Evolutionary conservation across 176 grass and related monocot species (phyloP).

Genomic region (Coix lacrymajobi): DNA sequence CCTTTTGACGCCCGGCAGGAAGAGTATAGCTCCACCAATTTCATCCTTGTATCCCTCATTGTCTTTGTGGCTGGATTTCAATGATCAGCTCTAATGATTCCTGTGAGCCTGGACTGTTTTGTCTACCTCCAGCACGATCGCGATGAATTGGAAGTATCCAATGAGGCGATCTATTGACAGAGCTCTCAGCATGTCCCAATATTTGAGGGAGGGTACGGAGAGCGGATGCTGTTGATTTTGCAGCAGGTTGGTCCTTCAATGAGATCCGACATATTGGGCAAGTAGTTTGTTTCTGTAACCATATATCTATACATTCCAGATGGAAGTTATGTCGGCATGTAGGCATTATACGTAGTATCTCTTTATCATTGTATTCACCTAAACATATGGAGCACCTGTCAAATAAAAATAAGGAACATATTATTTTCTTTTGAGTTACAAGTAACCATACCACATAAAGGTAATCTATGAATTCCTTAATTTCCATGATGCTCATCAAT

Average conservation of each 20-base stretch:
- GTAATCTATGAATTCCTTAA: not conserved
- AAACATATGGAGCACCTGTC: slow-evolving; percentile 93
- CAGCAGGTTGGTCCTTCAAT: slow-evolving; percentile 47
- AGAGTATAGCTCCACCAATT: not conserved
- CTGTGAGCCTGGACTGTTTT: slow-evolving; percentile 35
- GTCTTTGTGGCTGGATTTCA: slow-evolving; percentile 36
- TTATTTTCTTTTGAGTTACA: not conserved
- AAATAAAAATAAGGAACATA: slow-evolving; percentile 9
- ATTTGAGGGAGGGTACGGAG: slow-evolving; percentile 33
- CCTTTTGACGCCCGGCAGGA: not conserved
- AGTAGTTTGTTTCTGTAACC: slow-evolving; percentile 82
- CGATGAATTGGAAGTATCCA: slow-evolving; percentile 56
- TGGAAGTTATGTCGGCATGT: slow-evolving; percentile 80
- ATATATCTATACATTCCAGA: slow-evolving; percentile 82
- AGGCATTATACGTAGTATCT: slow-evolving; percentile 86
- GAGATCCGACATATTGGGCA: slow-evolving; percentile 91
- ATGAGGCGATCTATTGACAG: slow-evolving; percentile 41
- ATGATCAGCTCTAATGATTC: slow-evolving; percentile 54
- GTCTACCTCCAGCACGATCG: slow-evolving; percentile 35
- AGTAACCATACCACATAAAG: not conserved
- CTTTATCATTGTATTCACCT: slow-evolving; percentile 86
- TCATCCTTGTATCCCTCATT: slow-evolving; percentile 1
- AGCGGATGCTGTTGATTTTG: slow-evolving; percentile 44
- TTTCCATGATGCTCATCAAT: not conserved
- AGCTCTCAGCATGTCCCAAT: slow-evolving; percentile 26